Evolutionary conservation across 805 yeast genomes (phyloP), one percentile per base, ranked within the genome.

Genomic region (Nakazawaea anatomiae): DNA sequence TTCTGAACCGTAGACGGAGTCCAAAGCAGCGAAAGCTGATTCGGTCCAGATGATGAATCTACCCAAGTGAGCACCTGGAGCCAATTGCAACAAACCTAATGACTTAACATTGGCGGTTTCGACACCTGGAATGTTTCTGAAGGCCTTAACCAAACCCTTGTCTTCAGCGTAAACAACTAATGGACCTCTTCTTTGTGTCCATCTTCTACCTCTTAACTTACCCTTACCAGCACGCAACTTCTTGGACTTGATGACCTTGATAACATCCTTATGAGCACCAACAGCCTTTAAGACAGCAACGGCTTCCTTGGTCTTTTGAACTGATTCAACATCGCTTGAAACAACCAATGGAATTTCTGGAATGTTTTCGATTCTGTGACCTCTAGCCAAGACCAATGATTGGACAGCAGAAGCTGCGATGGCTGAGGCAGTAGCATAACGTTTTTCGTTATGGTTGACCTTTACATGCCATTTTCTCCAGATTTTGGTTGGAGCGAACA

Each of bases 401-500:
- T 97, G 94, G 66, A 94, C 96, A 71, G 95, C 96, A 61, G 98
- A 82, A 65, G 99, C 99, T 73, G 99, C 98, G 71, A 94, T 89
- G 70, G 98, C 99, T 65, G 99, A 92, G 71, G 97, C 98, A 67
- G 98, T 92, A 64, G 99, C 99, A 79, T 91, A 94, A 80, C 98
- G 91, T 87, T 92, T 92, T 83, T 94, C 96, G 89, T 92, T 92
- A 79, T 90, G 97, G 96, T 94, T 94, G 72, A 94, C 96, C 87
- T 91, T 94, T 72, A 94, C 96, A 90, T 94, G 96, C 99, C 99
- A 94, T 82, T 85, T 92, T 88, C 99, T 90, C 99, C 99, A 94
- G 79, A 96, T 91, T 86, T 94, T 94, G 79, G 99, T 94, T 77
- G 99, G 99, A 78, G 99, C 97, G 73, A 94, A 94, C 98, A 94